A percentile compares a stretch with the other conserved stretches of the same genome.
These are phyloP conservation scores for Pichia sp. DNA, from an alignment of 1,139 yeast genomes.

Conservation along the genomic window DNA sequence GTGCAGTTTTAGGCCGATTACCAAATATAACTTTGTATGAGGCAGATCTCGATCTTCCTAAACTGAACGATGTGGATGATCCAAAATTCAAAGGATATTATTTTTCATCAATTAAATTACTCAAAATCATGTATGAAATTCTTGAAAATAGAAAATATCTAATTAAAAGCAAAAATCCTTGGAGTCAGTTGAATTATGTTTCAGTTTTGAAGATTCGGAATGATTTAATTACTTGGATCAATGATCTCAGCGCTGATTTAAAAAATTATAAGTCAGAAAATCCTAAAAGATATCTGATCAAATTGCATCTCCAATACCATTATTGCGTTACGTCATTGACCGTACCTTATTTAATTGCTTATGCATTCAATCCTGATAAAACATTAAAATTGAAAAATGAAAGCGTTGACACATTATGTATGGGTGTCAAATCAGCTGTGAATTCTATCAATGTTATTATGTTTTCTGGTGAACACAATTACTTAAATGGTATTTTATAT, in stretches of 20 bases:
- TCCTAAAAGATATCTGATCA: slow-evolving; percentile 24
- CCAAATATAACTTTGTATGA: slow-evolving; percentile 27
- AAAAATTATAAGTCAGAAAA: slow-evolving; percentile 10
- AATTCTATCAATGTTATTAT: slow-evolving; percentile 22
- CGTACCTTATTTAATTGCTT: slow-evolving; percentile 27
- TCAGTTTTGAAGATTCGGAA: slow-evolving; percentile 23
- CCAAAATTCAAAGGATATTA: slow-evolving; percentile 21
- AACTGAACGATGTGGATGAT: slow-evolving; percentile 14
- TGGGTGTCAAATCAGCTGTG: slow-evolving; percentile 26
- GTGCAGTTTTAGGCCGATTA: slow-evolving; percentile 29
- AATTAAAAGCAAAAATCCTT: slow-evolving; percentile 22
- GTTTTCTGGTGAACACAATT: slow-evolving; percentile 15
- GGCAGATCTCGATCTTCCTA: slow-evolving; percentile 21
- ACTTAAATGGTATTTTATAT: slow-evolving; percentile 27
- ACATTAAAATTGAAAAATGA: slow-evolving; percentile 22
- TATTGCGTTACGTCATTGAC: slow-evolving; percentile 25
- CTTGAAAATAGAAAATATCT: slow-evolving; percentile 24
- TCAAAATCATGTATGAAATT: slow-evolving; percentile 24
- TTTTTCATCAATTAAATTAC: slow-evolving; percentile 20
- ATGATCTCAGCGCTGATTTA: slow-evolving; percentile 12
- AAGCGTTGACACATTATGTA: slow-evolving; percentile 23
- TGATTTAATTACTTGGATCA: slow-evolving; percentile 20
- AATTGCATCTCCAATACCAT: slow-evolving; percentile 26
- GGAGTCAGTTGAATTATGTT: slow-evolving; percentile 25
- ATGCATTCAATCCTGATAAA: slow-evolving; percentile 19